A percentile compares a stretch with the other conserved stretches of the same genome.
These are phyloP conservation scores for Teratosphaeriaceae sp. DNA, from an alignment of 2,329 filamentous ascomycete genomes.

Conservation along the genomic window DNA sequence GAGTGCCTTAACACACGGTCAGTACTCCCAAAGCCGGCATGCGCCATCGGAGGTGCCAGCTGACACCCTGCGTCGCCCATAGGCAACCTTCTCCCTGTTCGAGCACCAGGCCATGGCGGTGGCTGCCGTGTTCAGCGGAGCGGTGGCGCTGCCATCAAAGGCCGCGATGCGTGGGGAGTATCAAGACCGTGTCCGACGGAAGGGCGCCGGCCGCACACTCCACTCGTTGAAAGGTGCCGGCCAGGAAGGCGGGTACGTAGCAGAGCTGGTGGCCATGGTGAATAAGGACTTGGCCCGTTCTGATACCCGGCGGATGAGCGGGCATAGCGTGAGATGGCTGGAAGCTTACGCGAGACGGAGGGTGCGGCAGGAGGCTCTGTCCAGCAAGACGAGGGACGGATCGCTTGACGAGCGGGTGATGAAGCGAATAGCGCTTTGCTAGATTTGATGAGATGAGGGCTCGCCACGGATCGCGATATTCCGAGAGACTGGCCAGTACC, in stretches of 20 bases:
- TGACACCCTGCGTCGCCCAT: neutral
- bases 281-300: no score
- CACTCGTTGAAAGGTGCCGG: slow-evolving; percentile 36
- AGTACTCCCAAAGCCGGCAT: neutral
- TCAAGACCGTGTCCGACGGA: slow-evolving; percentile 26
- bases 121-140: slow-evolving; percentile 50
- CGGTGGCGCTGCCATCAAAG: slow-evolving; percentile 40
- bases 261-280: slow-evolving; percentile 34
- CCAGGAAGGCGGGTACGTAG: slow-evolving; percentile 34
- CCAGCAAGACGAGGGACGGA: slow-evolving; percentile 7
- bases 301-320: slow-evolving; percentile 15
- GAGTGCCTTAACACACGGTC: slow-evolving; percentile 55
- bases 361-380: slow-evolving; percentile 28
- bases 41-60: neutral
- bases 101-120: slow-evolving; percentile 62
- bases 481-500: no score
- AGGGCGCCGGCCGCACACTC: slow-evolving; percentile 38
- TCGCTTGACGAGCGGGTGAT: no score
- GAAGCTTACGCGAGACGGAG: slow-evolving; percentile 28
- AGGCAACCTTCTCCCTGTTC: slow-evolving; percentile 60
- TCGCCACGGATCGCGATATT: no score
- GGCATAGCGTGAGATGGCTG: slow-evolving; percentile 33
- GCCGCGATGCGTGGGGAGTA: slow-evolving; percentile 40
- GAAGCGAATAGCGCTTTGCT: no score
- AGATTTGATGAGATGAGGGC: no score